phyloP scores from a whole-genome alignment of 2,329 filamentous ascomycete species.

The Pezizomycotina sp. region DNA sequence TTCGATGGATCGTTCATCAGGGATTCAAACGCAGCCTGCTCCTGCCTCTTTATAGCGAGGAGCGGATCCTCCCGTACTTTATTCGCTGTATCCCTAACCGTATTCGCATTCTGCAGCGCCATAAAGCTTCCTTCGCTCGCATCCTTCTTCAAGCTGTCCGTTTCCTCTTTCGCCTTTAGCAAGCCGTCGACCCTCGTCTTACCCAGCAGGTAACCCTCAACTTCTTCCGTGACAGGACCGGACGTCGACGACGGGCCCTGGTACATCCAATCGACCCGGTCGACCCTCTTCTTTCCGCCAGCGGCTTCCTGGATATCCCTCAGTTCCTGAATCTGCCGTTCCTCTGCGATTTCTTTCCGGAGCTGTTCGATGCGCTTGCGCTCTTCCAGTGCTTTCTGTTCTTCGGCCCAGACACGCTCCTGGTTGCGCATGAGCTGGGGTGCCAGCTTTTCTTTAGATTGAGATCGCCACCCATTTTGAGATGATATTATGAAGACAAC shows the following conservation, averaged over 20 bases:
- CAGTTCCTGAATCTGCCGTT: constrained; percentile 80
- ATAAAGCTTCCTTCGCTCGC: constrained; percentile 44
- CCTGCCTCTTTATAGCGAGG: constrained; percentile 80
- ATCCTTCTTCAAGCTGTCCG: constrained; percentile 53
- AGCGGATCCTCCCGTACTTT: constrained; percentile 88
- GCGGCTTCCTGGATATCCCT: constrained; percentile 77
- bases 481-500: too few relatives aligned
- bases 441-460: constrained; percentile 95
- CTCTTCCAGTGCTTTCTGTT: constrained; percentile 83
- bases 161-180: constrained; percentile 54
- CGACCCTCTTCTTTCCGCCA: constrained; percentile 61
- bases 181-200: constrained; percentile 83
- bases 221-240: constrained; percentile 66
- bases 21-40: constrained; percentile 62
- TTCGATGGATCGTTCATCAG: constrained; percentile 64
- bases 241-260: constrained; percentile 60
- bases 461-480: constrained; percentile 90
- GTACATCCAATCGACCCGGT: constrained; percentile 98
- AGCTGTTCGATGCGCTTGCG: constrained; percentile 85
- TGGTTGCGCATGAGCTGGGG: constrained; percentile 77
- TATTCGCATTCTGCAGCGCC: constrained; percentile 53
- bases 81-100: constrained; percentile 57
- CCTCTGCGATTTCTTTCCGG: constrained; percentile 82
- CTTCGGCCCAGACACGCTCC: constrained; percentile 74
- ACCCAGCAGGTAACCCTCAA: constrained; percentile 81